phyloP scores from a whole-genome alignment of 106 monocot species.

The Gastrodia elata region DNA sequence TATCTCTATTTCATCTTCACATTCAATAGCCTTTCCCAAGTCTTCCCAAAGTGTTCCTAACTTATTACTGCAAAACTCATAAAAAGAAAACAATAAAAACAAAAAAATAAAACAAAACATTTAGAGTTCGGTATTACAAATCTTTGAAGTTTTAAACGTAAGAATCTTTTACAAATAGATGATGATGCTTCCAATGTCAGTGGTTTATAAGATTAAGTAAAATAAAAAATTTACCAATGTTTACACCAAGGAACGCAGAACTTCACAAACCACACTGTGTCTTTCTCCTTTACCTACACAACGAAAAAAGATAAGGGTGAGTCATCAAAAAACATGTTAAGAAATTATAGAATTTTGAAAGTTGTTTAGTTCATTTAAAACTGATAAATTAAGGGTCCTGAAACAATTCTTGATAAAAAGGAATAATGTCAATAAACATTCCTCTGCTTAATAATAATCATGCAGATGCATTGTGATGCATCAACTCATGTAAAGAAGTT shows the following conservation, averaged over 20 bases:
- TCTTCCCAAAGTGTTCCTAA: slow-evolving; percentile 92
- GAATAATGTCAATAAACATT: not conserved
- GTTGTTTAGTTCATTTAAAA: not conserved
- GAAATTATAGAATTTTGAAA: not conserved
- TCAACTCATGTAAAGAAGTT: not conserved
- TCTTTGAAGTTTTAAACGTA: not conserved
- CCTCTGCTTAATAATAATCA: not conserved
- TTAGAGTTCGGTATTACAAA: not conserved
- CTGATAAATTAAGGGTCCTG: not conserved
- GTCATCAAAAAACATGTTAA: not conserved
- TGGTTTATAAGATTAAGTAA: not conserved
- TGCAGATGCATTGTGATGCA: not conserved
- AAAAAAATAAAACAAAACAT: not conserved
- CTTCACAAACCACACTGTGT: slow-evolving; percentile 87
- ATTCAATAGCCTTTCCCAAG: slow-evolving; percentile 67
- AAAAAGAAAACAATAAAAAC: not conserved
- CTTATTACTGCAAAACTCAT: slow-evolving; percentile 47
- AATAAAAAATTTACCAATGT: slow-evolving; percentile 50
- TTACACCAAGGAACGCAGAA: slow-evolving; percentile 99
- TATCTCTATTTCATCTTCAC: slow-evolving; percentile 89
- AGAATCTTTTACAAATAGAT: not conserved
- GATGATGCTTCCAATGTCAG: not conserved
- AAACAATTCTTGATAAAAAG: not conserved
- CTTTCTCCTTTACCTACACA: slow-evolving; percentile 88
- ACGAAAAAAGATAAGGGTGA: not conserved